Evolutionary conservation across 2,329 filamentous ascomycete genomes (phyloP), one percentile per base, ranked within the genome.

Genomic region (Xylaria multiplex): DNA sequence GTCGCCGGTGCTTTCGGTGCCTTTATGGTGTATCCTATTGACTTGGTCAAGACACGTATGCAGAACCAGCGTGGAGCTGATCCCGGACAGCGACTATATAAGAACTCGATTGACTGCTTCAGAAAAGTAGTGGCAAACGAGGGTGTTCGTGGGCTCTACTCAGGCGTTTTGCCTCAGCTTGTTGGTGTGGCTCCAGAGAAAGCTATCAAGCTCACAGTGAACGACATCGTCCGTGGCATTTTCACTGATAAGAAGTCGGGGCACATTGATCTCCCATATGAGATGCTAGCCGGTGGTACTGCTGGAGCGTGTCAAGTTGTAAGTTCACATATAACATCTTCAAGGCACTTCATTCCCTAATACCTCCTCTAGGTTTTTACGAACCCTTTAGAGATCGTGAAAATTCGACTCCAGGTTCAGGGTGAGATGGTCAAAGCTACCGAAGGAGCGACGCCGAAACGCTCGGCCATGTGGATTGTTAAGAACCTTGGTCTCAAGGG

Each of bases 21-120:
- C 13, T 98, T 99, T 79, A 97, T 99, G 93, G 96, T 99, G 60
- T 99, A 99, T 79, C 96, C 96, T 27, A 98, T 99, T 77, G 96
- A 99, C 82, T 83, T 99, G 68, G 96, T 99, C 79, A 99, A 99
- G 87, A 99, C 96, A 1, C 90, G 96, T 67, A 92, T 99, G 90
- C 96, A 99, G 81, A 99, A 99, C 83, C 96, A 99, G 84, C 89
- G 96, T 71, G 89, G 88, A 58, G 88, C 88, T 4, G 88, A 91
- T 57, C 93, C 94, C 0, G 96, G 96, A 64, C 91, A 97, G 79
- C 85, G 91, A 68, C 82, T 98, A 68, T 99, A 99, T 83, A 97
- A 97, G 81, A 99, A 99, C 85, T 98, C 95, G 53, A 81, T 97
- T 70, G 96, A 99, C 80, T 99, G 96, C 79, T 93, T 94, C 68